These are phyloP conservation scores for Glomus cerebriforme DNA, from an alignment of 192 early-diverging fungal species.

Conservation along the genomic window DNA sequence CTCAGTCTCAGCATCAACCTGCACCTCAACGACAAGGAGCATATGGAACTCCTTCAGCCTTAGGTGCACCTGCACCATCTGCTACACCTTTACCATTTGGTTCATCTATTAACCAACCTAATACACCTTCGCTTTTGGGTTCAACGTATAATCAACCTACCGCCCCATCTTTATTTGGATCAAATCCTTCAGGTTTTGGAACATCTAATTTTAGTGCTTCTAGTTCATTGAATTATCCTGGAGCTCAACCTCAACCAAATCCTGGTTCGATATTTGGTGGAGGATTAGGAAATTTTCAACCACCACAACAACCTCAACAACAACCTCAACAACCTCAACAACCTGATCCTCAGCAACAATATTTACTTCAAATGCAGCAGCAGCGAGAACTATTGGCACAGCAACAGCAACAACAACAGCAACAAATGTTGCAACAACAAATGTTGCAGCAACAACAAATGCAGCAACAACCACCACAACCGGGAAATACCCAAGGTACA, in stretches of 20 bases:
- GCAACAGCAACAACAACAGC: slow-evolving; percentile 13
- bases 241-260: not conserved
- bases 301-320: too few species aligned
- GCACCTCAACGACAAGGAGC: not conserved
- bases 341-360: slow-evolving; percentile 5
- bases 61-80: not conserved
- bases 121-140: not conserved
- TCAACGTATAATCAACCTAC: not conserved
- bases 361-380: not conserved
- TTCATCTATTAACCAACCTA: not conserved
- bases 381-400: not conserved
- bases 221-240: not conserved
- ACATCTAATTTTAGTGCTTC: not conserved
- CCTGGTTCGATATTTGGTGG: not conserved
- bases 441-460: not conserved
- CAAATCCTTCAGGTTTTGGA: not conserved
- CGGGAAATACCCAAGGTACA: not conserved
- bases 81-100: not conserved
- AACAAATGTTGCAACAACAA: not conserved
- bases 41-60: not conserved
- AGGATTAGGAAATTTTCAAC: not conserved
- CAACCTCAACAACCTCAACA: not conserved
- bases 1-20: slow-evolving; percentile 3
- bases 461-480: not conserved
- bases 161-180: not conserved